Evolutionary conservation across 2,329 filamentous ascomycete species (phyloP), one percentile per base, ranked within the genome.

Genomic region (Aspergillus carbonarius): DNA sequence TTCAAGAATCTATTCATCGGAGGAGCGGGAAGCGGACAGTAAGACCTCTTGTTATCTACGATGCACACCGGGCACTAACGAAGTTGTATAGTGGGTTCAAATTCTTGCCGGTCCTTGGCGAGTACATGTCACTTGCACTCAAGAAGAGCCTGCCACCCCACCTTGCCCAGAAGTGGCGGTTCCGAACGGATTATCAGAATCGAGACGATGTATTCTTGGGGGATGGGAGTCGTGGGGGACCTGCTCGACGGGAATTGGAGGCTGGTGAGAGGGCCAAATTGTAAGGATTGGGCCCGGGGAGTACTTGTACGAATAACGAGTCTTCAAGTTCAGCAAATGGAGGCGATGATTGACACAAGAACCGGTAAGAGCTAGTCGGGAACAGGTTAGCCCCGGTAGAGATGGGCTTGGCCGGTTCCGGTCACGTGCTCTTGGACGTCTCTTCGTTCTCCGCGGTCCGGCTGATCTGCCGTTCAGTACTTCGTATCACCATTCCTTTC

Each of bases 61-160:
- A 50, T 13, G 8, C 30, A 48, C n/a, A 30, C 34, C 10, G 4
- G 34, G 37, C 10, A 53, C 23, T n/a, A 44, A 42, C 13, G 37
- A 34, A 10, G 40, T 9, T n/a, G 9, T 17, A 17, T 48, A 79
- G 61, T 67, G 87, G 79, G 1, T 89, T 86, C 78, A 89, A 89
- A 73, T 89, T 89, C 69, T 70, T 89, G 52, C 87, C 87, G 0
- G 81, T 89, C 5, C 74, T 89, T 9, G 87, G 87, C 8, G 81
- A 85, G 27, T 84, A 83, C 69, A 78, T 88, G 52, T 60, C 57
- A 54, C 47, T 54, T 61, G 60, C 61, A 1, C 6, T 65, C 1
- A 56, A 62, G 4, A 52, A 49, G 44, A 42, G 30, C 9, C 52
- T 58, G 17, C 48, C 53, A 4, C 18, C 25, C 1, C 17, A 58